Percentiles rank a stretch among this genome's conserved stretches.
These are phyloP conservation scores for Hanseniaspora lindneri DNA, from an alignment of 805 yeast species.

Conservation along the genomic window DNA sequence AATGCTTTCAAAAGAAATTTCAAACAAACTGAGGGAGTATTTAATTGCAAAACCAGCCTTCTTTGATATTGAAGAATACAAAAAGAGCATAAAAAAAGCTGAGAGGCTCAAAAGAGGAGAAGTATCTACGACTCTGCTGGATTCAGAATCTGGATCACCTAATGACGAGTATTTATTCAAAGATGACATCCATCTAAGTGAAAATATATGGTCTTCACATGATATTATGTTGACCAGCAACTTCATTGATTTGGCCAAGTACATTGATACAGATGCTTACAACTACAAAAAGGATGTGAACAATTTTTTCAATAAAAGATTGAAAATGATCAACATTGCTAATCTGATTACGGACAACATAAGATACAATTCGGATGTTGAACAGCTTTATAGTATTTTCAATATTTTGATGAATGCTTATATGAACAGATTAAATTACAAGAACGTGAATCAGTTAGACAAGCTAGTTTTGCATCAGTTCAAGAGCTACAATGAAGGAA, in stretches of 20 bases:
- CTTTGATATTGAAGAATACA: background rate
- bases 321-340: background rate
- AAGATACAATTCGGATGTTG: background rate
- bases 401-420: conserved; percentile 4
- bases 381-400: background rate
- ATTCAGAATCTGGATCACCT: background rate
- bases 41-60: background rate
- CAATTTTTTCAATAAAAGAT: background rate
- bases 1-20: conserved; percentile 1
- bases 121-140: background rate
- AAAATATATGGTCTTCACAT: background rate
- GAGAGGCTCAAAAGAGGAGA: background rate
- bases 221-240: background rate
- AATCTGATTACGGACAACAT: background rate
- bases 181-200: background rate
- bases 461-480: background rate
- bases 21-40: background rate
- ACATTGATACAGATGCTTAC: background rate
- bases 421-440: background rate
- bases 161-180: background rate
- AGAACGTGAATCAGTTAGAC: background rate
- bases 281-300: background rate
- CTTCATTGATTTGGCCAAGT: background rate
- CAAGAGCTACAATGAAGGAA: background rate
- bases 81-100: background rate